Percentiles rank a stretch among this genome's conserved stretches.
Conservation (phyloP, 202 grass and related monocot species). For the Setaria viridis region DNA sequence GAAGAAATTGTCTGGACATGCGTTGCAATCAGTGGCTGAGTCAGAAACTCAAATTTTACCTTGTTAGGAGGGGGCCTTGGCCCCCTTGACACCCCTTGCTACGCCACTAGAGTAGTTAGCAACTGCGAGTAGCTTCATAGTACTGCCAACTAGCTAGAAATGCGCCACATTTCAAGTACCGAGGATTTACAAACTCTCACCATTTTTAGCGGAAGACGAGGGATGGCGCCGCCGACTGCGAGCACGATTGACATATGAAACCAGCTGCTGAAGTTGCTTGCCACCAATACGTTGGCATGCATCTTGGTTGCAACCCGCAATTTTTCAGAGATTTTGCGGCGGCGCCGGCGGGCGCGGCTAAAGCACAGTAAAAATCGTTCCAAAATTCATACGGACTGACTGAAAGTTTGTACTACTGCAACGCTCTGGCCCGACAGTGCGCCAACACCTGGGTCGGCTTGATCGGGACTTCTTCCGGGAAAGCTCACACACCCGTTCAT, state of each 20-base stretch:
- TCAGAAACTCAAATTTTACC: no score
- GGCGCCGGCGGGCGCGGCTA: not conserved
- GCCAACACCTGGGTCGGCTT: not conserved
- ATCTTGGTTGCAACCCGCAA: not conserved
- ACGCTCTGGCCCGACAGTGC: not conserved
- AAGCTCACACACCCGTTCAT: not conserved
- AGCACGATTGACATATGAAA: not conserved
- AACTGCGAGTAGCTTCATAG: not conserved
- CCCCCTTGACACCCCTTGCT: no score
- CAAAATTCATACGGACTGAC: not conserved
- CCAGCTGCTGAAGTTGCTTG: no score
- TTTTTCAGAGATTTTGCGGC: not conserved
- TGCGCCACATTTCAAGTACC: slow-evolving; percentile 32
- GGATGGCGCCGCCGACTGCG: not conserved
- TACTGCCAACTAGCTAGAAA: not conserved
- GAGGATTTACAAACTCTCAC: not conserved
- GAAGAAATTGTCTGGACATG: no score
- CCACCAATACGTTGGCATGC: no score
- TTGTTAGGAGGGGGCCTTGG: no score
- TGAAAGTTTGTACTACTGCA: not conserved
- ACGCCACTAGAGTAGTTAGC: no score
- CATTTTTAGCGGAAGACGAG: not conserved
- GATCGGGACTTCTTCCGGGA: not conserved
- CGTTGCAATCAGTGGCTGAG: no score
- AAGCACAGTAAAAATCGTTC: no score